A percentile compares a stretch with the other conserved stretches of the same genome.
Conservation (phyloP, 345 rosid species). For the Eucalyptus coolabah region DNA sequence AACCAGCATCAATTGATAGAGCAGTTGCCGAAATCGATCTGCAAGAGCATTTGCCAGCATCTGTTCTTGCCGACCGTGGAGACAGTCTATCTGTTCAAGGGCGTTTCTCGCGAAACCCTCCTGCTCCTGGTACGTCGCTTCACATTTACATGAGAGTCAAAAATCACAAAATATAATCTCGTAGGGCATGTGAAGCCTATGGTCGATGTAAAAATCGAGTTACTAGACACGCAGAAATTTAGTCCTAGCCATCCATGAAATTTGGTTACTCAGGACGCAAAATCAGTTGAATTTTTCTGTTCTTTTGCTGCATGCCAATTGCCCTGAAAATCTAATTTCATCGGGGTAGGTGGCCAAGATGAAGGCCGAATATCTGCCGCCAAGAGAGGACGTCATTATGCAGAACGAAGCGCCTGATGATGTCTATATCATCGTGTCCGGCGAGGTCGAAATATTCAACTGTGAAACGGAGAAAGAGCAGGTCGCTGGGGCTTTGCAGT, state of each 20-base stretch:
- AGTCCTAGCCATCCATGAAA: background rate
- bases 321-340: background rate
- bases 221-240: background rate
- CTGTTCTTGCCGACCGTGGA: slow-evolving; percentile 66
- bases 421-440: slow-evolving; percentile 73
- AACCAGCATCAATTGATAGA: slow-evolving; percentile 77
- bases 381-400: slow-evolving; percentile 80
- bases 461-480: slow-evolving; percentile 45
- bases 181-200: background rate
- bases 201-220: no score
- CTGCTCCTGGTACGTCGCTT: slow-evolving; percentile 38
- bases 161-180: background rate
- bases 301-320: background rate
- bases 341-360: slow-evolving; percentile 51
- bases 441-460: slow-evolving; percentile 66
- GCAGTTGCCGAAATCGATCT: slow-evolving; percentile 83
- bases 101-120: slow-evolving; percentile 49
- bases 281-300: background rate
- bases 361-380: slow-evolving; percentile 92
- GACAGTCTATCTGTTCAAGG: slow-evolving; percentile 68
- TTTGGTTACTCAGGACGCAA: background rate
- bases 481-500: slow-evolving; percentile 39
- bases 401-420: slow-evolving; percentile 83
- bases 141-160: background rate
- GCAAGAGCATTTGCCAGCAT: slow-evolving; percentile 80